Evolutionary conservation across 495 filamentous ascomycete genomes (phyloP).

Genomic region (Aeminium ludgeri): DNA sequence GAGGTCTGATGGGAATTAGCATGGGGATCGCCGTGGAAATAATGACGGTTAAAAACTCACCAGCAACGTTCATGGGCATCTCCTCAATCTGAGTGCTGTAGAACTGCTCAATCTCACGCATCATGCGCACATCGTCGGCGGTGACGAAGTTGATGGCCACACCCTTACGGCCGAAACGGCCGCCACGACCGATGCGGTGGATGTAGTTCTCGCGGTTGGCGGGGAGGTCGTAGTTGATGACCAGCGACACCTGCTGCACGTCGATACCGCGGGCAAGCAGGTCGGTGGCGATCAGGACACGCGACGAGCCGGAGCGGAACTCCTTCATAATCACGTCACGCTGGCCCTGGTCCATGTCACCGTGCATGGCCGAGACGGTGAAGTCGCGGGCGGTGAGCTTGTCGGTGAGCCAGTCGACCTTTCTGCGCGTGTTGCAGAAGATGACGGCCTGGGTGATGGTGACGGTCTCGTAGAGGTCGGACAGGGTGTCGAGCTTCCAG

Average conservation of each 20-base stretch:
- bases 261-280: slow-evolving; percentile 97
- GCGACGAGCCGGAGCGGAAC: slow-evolving; percentile 92
- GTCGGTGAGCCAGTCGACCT: slow-evolving; percentile 99
- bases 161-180: slow-evolving; percentile 98
- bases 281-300: slow-evolving; percentile 95
- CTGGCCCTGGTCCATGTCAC: slow-evolving; percentile 94
- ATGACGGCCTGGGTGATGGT: slow-evolving; percentile 99
- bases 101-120: slow-evolving; percentile 85
- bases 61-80: slow-evolving; percentile 77
- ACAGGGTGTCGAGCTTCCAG: slow-evolving; percentile 98
- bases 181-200: slow-evolving; percentile 95
- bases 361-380: slow-evolving; percentile 98
- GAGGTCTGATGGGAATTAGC: slow-evolving; percentile 17
- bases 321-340: slow-evolving; percentile 99
- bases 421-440: slow-evolving; percentile 99
- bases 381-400: slow-evolving; percentile 97
- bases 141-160: slow-evolving; percentile 99
- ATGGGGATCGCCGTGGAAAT: background rate
- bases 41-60: slow-evolving; percentile 19
- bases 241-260: slow-evolving; percentile 95
- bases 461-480: slow-evolving; percentile 95
- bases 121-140: slow-evolving; percentile 96
- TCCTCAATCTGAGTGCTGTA: slow-evolving; percentile 71
- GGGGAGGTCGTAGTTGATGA: slow-evolving; percentile 99
- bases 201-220: slow-evolving; percentile 99